Percentiles rank a stretch among this genome's conserved stretches.
These are phyloP conservation scores for Dryas drummondii DNA, from an alignment of 306 rosid genomes.

Conservation along the genomic window DNA sequence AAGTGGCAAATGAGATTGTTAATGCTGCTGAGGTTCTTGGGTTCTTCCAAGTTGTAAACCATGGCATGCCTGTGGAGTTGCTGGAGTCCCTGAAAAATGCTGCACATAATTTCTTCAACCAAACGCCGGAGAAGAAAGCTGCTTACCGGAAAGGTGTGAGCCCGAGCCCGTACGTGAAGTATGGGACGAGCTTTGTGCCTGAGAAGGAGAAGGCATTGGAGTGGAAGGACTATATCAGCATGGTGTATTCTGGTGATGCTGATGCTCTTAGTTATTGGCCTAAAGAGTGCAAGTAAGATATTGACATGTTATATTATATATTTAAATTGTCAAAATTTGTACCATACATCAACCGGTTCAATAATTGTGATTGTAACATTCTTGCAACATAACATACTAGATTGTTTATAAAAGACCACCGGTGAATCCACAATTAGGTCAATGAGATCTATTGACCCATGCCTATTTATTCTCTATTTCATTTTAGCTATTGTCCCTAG, in stretches of 20 bases:
- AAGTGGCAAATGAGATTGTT: slow-evolving; percentile 41
- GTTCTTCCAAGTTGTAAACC: slow-evolving; percentile 66
- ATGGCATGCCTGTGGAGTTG: slow-evolving; percentile 49
- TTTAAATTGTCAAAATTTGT: too few species aligned
- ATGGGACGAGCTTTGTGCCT: slow-evolving; percentile 66
- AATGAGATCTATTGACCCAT: too few species aligned
- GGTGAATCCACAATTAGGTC: too few species aligned
- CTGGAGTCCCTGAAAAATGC: slow-evolving; percentile 46
- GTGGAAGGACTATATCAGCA: slow-evolving; percentile 62
- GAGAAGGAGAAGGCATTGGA: slow-evolving; percentile 64
- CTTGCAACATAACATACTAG: too few species aligned
- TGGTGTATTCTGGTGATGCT: slow-evolving; percentile 49
- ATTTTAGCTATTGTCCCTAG: too few species aligned
- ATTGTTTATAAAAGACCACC: too few species aligned
- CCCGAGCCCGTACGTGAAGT: slow-evolving; percentile 43
- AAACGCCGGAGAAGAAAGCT: slow-evolving; percentile 42
- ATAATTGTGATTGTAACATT: too few species aligned
- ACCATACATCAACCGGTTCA: too few species aligned
- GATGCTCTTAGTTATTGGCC: slow-evolving; percentile 64
- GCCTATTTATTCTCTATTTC: too few species aligned
- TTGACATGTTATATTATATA: too few species aligned
- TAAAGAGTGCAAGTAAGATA: slow-evolving; percentile 47
- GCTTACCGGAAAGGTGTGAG: slow-evolving; percentile 35
- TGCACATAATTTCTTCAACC: slow-evolving; percentile 48
- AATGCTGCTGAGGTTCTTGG: slow-evolving; percentile 54